Percentiles rank a stretch among this genome's conserved stretches.
These are phyloP conservation scores for Ophiognomonia clavigignenti-juglandacearum DNA, from an alignment of 2,329 filamentous ascomycete species.

Conservation along the genomic window DNA sequence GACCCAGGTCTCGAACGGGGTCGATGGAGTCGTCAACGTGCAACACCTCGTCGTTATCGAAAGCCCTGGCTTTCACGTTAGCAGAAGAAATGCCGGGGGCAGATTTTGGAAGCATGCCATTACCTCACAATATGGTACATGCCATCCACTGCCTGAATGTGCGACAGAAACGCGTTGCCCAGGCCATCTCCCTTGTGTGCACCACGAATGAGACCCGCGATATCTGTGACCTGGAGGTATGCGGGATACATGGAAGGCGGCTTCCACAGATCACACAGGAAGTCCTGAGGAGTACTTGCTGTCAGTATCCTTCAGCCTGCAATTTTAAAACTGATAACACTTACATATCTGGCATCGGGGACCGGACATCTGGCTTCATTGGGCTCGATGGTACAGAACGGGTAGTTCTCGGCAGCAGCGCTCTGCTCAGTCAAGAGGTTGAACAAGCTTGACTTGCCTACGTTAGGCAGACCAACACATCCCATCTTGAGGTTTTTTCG, in stretches of 20 bases:
- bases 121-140: slow-evolving; percentile 41
- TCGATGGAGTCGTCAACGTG: slow-evolving; percentile 43
- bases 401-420: slow-evolving; percentile 39
- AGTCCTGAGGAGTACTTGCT: slow-evolving; percentile 30
- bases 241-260: slow-evolving; percentile 40
- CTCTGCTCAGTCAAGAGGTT: slow-evolving; percentile 42
- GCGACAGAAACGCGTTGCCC: slow-evolving; percentile 39
- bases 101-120: background rate
- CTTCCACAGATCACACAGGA: slow-evolving; percentile 40
- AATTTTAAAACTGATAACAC: slow-evolving; percentile 16
- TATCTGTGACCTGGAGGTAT: slow-evolving; percentile 40
- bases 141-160: slow-evolving; percentile 41
- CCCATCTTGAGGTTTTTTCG: slow-evolving; percentile 42
- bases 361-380: slow-evolving; percentile 41
- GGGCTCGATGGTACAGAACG: slow-evolving; percentile 42
- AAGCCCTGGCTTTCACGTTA: slow-evolving; percentile 29
- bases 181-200: slow-evolving; percentile 39
- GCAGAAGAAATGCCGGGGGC: slow-evolving; percentile 3
- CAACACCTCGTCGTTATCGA: slow-evolving; percentile 39
- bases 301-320: background rate
- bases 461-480: slow-evolving; percentile 40
- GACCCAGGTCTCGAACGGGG: slow-evolving; percentile 36
- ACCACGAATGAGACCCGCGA: slow-evolving; percentile 40
- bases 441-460: slow-evolving; percentile 41
- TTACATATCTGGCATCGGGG: slow-evolving; percentile 38